phyloP scores from a whole-genome alignment of 345 rosid species.

The Eutrema japonicum region DNA sequence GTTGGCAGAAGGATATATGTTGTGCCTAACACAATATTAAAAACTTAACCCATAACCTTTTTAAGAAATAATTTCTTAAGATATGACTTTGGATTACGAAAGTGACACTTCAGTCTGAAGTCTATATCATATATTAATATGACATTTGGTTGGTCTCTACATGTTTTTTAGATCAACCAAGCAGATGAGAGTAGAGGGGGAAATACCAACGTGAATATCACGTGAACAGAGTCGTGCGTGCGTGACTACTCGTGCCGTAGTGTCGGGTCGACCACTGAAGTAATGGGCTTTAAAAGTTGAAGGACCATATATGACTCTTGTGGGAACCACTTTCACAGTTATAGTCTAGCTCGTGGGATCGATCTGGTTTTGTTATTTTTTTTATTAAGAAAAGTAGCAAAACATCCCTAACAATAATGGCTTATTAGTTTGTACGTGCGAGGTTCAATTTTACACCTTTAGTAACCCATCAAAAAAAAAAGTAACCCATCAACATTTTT shows the following conservation, averaged over 20 bases:
- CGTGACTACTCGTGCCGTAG: conserved; percentile 46
- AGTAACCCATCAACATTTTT: not conserved
- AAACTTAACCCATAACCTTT: conserved; percentile 9
- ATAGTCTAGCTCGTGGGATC: conserved; percentile 28
- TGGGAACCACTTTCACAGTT: conserved; percentile 40
- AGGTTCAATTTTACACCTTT: not conserved
- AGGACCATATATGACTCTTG: conserved; percentile 40
- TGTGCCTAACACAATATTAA: conserved; percentile 19
- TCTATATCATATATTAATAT: conserved; percentile 30
- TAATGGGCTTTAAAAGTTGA: conserved; percentile 35
- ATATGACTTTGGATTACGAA: conserved; percentile 23
- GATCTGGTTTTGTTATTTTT: conserved; percentile 6
- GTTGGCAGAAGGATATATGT: conserved; percentile 20
- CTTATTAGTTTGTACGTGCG: not conserved
- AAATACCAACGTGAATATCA: conserved; percentile 40
- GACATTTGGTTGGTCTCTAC: conserved; percentile 26
- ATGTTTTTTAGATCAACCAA: conserved; percentile 33
- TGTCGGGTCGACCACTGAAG: conserved; percentile 50
- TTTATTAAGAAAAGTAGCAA: conserved; percentile 2
- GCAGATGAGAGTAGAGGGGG: conserved; percentile 27
- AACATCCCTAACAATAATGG: not conserved
- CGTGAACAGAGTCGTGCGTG: conserved; percentile 44
- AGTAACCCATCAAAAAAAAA: not conserved
- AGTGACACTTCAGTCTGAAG: conserved; percentile 28
- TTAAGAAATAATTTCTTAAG: conserved; percentile 21